Conservation (phyloP, 345 rosid species). For the Populus davidiana region DNA sequence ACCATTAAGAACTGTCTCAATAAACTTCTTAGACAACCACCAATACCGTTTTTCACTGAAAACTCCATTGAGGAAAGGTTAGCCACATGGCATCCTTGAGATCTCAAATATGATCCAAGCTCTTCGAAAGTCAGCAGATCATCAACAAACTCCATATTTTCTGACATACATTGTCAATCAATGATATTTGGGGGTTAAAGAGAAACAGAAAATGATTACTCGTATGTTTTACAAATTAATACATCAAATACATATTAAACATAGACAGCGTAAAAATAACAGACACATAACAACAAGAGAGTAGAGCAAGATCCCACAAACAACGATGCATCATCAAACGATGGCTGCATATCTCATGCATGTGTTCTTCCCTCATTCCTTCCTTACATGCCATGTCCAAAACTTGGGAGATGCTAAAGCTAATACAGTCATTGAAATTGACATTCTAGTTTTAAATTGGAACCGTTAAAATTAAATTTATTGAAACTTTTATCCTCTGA, state of each 20-base stretch:
- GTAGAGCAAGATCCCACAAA: background rate
- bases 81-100: constrained; percentile 79
- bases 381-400: background rate
- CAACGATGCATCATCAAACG: background rate
- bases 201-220: background rate
- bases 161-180: constrained; percentile 38
- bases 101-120: constrained; percentile 62
- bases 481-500: background rate
- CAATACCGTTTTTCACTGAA: constrained; percentile 64
- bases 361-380: background rate
- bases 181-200: background rate
- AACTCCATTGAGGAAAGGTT: constrained; percentile 85
- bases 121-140: constrained; percentile 79
- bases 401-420: background rate
- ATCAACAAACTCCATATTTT: constrained; percentile 92
- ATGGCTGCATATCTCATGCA: background rate
- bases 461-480: background rate
- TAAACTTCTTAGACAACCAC: constrained; percentile 76
- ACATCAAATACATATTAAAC: background rate
- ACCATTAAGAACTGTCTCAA: constrained; percentile 65
- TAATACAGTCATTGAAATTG: background rate
- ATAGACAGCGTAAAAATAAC: background rate
- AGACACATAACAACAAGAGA: background rate
- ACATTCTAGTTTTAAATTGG: background rate
- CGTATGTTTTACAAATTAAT: background rate